Base-by-base conservation (phyloP, 2,329 filamentous ascomycete genomes). In the Apiospora kogelbergensis region DNA sequence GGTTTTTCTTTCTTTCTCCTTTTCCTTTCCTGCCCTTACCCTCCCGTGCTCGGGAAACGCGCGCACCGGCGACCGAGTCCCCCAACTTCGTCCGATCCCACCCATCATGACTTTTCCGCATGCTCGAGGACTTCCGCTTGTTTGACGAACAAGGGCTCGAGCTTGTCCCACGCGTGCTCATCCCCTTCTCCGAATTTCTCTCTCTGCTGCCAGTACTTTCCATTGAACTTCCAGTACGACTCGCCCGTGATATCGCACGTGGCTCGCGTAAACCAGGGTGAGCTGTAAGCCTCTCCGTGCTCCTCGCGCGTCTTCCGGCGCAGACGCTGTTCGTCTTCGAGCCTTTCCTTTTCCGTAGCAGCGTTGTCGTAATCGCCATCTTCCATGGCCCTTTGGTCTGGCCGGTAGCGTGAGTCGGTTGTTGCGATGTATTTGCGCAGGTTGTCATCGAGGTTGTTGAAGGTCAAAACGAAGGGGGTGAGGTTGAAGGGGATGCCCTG, bases 351-450 rank as follows among this genome's bases (percentile, higher is more conserved):
- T 84, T 99, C 96, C 6, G 88, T 89, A 0, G 95, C 96, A 1
- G 96, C 96, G 70, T 96, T 86, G 76, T 98, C 95, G 77, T 99
- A 99, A 80, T 95, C 89, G n/a, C 95, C 96, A 71, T 98, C 95
- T 79, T 99, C 96, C 96, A 99, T 99, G 1, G 96, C 96, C 13
- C 96, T 88, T 83, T 99, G 96, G 80, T 99, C 96, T 0, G 96
- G 95, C 40, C 96, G 88, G 41, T 97, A 84, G n/a, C 96, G 88
- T 1, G 95, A 97, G 79, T 99, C 96, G 0, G 96, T 99, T 0
- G 96, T 96, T 45, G 96, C 93, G 20, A 99, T 83, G 82, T 91
- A 89, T 5, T 91, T 88, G 66, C 83, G 84, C 22, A 99, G 85
- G n/a, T 88, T 84, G n/a, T 97, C 93, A 67, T 95, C 92, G 65